Evolutionary conservation across 73 alveolate species (phyloP).

Genomic region (Paramecium octaurelia): DNA sequence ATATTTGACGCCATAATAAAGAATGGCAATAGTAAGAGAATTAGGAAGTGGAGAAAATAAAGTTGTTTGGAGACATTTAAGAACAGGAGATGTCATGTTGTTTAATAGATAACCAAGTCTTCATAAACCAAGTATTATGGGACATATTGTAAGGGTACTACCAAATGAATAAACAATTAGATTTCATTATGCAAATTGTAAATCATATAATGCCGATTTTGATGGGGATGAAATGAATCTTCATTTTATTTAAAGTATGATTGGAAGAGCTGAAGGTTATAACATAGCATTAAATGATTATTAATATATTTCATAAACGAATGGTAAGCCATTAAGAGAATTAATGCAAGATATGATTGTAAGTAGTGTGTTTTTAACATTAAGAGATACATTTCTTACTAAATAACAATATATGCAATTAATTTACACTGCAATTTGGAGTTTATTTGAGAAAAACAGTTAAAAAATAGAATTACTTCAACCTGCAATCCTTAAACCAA

Average conservation of each 20-base stretch:
- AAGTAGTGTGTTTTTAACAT: constrained; percentile 92
- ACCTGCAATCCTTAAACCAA: constrained; percentile 95
- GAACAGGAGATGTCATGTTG: constrained; percentile 92
- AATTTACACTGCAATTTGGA: constrained; percentile 86
- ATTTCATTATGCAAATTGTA: constrained; percentile 99
- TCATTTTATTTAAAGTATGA: constrained; percentile 92
- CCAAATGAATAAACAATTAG: constrained; percentile 97
- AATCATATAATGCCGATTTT: constrained; percentile 99
- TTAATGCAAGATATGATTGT: constrained; percentile 97
- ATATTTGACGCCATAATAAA: constrained; percentile 72
- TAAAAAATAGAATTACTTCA: constrained; percentile 77
- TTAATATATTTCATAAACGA: constrained; percentile 96
- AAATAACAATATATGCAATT: constrained; percentile 91
- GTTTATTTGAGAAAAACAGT: constrained; percentile 73
- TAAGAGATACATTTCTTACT: constrained; percentile 90
- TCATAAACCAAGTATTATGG: constrained; percentile 96
- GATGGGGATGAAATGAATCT: constrained; percentile 99
- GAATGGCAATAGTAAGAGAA: constrained; percentile 87
- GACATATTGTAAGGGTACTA: constrained; percentile 82
- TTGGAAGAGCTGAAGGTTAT: constrained; percentile 92
- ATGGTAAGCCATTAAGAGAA: constrained; percentile 99
- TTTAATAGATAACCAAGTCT: constrained; percentile 99
- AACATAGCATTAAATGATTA: constrained; percentile 86
- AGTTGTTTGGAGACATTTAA: constrained; percentile 93
- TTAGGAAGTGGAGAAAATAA: constrained; percentile 79